Evolutionary conservation across 106 monocot species (phyloP), one percentile per base, ranked within the genome.

Genomic region (Allium sativum): DNA sequence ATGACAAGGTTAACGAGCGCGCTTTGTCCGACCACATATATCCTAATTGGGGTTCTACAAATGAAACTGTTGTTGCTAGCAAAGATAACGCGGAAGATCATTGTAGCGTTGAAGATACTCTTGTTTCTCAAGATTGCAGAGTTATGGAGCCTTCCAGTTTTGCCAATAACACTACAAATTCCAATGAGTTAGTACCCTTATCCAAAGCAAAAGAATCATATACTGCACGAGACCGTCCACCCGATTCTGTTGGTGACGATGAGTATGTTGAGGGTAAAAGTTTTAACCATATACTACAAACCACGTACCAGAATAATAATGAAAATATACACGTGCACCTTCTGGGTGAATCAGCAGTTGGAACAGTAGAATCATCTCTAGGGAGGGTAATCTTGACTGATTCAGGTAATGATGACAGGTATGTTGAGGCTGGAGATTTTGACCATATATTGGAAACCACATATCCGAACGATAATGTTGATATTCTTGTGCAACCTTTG

Each of bases 11-110:
- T 67, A 61, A 66, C 48, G 53, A 59, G n/a, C 17, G 51, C 40
- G 48, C 48, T 18, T 53, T 69, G 40, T 67, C 77, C 47, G 61
- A 44, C 43, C 40, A 65, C 73, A 56, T 70, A 42, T 21, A 45
- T 14, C 65, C 69, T 70, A 43, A 72, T 65, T n/a, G 58, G 47
- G 52, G 21, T 44, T 55, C 48, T 45, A 41, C 45, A 41, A 65
- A 19, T 45, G 45, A 48, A 48, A 14, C 67, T 9, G 47, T 48
- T 45, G 43, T 62, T 59, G 42, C 31, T 31, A 31, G 31, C 31
- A 31, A 31, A 31, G 31, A 31, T 31, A 31, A 31, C 31, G 31
- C 1, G 31, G 31, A 31, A 31, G 31, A 31, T 31, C 31, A 31
- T 3, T 31, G 45, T 31, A 51, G 45, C 14, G 53, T 58, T 55